Conservation (phyloP, 441 rosid genomes). For the Erysimum cheiri region DNA sequence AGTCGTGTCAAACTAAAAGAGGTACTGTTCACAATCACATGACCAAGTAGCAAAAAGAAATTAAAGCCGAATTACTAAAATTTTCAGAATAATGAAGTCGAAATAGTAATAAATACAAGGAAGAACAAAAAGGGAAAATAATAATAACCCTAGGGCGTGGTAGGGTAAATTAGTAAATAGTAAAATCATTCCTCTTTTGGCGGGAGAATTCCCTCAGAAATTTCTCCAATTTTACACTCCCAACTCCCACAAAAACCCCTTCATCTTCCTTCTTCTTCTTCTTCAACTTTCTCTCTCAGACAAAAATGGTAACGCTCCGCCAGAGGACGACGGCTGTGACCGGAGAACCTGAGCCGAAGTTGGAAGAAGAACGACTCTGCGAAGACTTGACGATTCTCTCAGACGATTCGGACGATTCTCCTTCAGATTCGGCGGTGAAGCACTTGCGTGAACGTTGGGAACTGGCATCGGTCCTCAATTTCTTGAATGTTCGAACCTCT, state of each 20-base stretch:
- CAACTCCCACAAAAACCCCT: conserved; percentile 27
- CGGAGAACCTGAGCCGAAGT: conserved; percentile 17
- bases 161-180: conserved; percentile 21
- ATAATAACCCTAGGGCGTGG: conserved; percentile 17
- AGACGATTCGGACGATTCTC: conserved; percentile 36
- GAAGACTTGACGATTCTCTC: conserved; percentile 32
- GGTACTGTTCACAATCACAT: background rate
- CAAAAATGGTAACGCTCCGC: conserved; percentile 50
- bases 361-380: conserved; percentile 14
- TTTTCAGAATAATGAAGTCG: background rate
- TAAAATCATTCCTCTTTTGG: conserved; percentile 15
- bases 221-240: conserved; percentile 14
- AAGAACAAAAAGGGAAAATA: background rate
- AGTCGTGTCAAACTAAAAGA: background rate
- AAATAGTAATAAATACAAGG: background rate
- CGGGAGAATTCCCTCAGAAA: conserved; percentile 33
- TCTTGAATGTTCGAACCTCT: conserved; percentile 56
- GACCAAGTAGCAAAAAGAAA: background rate
- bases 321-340: conserved; percentile 35
- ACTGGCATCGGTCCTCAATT: conserved; percentile 88
- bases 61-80: background rate
- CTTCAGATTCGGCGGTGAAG: conserved; percentile 48
- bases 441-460: conserved; percentile 85
- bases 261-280: conserved; percentile 27
- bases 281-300: conserved; percentile 17